These are phyloP conservation scores for Claviceps digitariae DNA, from an alignment of 2,329 filamentous ascomycete species.

Conservation along the genomic window DNA sequence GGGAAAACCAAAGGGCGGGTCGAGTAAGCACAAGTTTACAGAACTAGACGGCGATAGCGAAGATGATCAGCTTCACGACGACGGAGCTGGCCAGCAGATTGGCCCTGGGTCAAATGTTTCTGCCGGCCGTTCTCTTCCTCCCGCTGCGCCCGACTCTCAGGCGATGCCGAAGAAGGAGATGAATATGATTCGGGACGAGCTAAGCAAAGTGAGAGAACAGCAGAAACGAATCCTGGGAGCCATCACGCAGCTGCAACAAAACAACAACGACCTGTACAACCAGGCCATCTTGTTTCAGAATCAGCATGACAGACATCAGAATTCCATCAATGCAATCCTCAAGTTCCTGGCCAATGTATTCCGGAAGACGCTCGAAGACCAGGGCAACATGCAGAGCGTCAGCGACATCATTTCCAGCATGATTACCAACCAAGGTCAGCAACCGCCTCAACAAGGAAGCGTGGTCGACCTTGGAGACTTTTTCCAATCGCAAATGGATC, in stretches of 20 bases:
- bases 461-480: constrained; percentile 50
- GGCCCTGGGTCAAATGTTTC: constrained; percentile 10
- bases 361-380: constrained; percentile 75
- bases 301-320: constrained; percentile 91
- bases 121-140: constrained; percentile 22
- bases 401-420: constrained; percentile 72
- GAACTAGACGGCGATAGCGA: constrained; percentile 36
- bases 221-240: constrained; percentile 76
- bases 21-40: constrained; percentile 33
- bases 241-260: constrained; percentile 65
- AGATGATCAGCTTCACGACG: constrained; percentile 49
- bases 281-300: constrained; percentile 83
- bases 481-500: constrained; percentile 32
- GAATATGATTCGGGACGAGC: constrained; percentile 61
- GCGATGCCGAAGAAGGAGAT: constrained; percentile 59
- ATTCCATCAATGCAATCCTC: constrained; percentile 96
- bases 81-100: constrained; percentile 23
- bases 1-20: constrained; percentile 48
- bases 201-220: constrained; percentile 70
- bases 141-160: constrained; percentile 28
- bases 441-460: constrained; percentile 35
- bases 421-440: constrained; percentile 43
- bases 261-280: constrained; percentile 77
- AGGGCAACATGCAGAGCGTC: constrained; percentile 56
- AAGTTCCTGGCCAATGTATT: constrained; percentile 96